Base-by-base conservation (phyloP, 768 basidiomycete species). In the Candolleomyces eurysporus region DNA sequence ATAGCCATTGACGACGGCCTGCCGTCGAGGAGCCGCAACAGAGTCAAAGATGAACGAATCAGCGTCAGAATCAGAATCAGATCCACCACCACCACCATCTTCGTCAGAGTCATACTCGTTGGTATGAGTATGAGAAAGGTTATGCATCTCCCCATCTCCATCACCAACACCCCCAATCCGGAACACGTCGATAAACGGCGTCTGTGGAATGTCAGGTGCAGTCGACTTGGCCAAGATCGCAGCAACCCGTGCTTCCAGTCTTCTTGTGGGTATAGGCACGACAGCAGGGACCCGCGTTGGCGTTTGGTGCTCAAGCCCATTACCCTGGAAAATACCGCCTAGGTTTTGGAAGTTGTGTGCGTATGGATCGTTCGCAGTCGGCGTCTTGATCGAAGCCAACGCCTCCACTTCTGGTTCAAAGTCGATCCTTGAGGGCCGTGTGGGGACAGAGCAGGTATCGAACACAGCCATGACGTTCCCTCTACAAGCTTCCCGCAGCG, bases 161-260 rank as follows among this genome's bases (percentile, higher is more conserved):
- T 57, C 61, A 32, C 54, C 45, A 21, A 21, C 31, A 21, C 74
- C 74, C 16, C 80, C 80, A 26, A 92, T 82, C 56, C 82, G 79
- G 78, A 92, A 92, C 36, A 89, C 85, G 68, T 91, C 90, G 10
- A 85, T 75, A 75, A 90, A 91, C 3, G 91, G 91, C n/a, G 91
- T 92, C 65, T 87, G 87, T 2, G 91, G 91, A 17, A 82, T 75
- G 65, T 88, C 82, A 6, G 74, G 69, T 10, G 79, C 84, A 2
- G 84, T 88, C n/a, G 90, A 91, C 73, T 91, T 90, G 42, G 90
- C 90, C 22, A 92, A 82, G 64, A 92, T 92, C 30, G 90, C 89
- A 6, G 91, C 91, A 7, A 92, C 90, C 16, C 88, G 84, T 48
- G 90, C 91, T 71, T 91, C 90, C 4, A 92, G 73, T 60, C 83